These are phyloP conservation scores for Vaccinium darrowii DNA, from an alignment of 148 eudicot species.

Conservation along the genomic window DNA sequence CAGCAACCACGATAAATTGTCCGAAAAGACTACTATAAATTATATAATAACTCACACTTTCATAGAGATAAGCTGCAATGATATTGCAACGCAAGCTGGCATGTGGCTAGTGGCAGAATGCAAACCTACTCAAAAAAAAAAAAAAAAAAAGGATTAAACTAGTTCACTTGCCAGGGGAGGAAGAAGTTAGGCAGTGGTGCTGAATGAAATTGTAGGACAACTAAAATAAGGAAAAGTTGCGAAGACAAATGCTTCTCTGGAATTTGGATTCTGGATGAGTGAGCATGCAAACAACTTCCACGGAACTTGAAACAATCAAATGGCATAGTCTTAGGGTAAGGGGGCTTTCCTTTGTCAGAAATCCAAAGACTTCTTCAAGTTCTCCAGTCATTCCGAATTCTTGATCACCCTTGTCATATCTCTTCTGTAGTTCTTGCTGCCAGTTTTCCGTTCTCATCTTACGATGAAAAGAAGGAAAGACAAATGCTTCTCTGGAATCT, in stretches of 20 bases:
- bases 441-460: too few species aligned
- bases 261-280: too few species aligned
- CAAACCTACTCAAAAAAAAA: conserved; percentile 4
- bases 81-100: neutral
- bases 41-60: neutral
- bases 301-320: too few species aligned
- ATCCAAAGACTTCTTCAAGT: too few species aligned
- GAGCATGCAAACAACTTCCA: too few species aligned
- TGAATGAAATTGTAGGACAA: neutral
- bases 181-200: neutral
- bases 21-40: neutral
- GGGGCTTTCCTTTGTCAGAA: too few species aligned
- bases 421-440: too few species aligned
- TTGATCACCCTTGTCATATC: too few species aligned
- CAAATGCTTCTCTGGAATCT: neutral
- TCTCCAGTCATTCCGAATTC: too few species aligned
- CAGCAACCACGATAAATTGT: too few species aligned
- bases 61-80: neutral
- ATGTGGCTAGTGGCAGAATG: neutral
- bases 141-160: neutral
- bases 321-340: too few species aligned
- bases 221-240: neutral
- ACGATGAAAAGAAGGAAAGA: neutral
- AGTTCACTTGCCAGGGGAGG: neutral
- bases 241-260: neutral